Evolutionary conservation across 2,329 filamentous ascomycete genomes (phyloP).

Genomic region (Metarhizium rileyi): DNA sequence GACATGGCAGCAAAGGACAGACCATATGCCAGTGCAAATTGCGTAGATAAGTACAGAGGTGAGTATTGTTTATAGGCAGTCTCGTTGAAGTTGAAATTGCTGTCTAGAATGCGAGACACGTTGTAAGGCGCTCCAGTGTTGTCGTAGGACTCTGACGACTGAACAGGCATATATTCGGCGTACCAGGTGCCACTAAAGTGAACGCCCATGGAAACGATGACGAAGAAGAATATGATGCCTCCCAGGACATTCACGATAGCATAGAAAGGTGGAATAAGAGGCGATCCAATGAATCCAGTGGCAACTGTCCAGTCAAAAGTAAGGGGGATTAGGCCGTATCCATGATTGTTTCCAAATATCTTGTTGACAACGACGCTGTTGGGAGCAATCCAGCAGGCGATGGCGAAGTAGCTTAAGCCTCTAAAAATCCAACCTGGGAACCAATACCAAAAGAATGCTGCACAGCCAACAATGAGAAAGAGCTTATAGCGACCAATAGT

Average conservation of each 20-base stretch:
- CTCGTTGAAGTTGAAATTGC: slow-evolving; percentile 47
- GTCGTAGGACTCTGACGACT: slow-evolving; percentile 52
- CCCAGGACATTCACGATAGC: slow-evolving; percentile 46
- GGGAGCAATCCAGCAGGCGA: slow-evolving; percentile 52
- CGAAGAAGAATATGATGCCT: slow-evolving; percentile 45
- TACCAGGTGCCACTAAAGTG: slow-evolving; percentile 50
- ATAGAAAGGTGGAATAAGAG: slow-evolving; percentile 42
- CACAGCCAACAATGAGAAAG: slow-evolving; percentile 47
- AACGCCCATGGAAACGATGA: slow-evolving; percentile 46
- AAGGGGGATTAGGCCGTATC: slow-evolving; percentile 50
- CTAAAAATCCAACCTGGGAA: slow-evolving; percentile 54
- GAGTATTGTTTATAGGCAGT: slow-evolving; percentile 54
- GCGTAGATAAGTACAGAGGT: slow-evolving; percentile 53
- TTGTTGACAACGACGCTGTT: slow-evolving; percentile 51
- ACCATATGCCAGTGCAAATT: slow-evolving; percentile 51
- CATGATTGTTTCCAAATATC: slow-evolving; percentile 49
- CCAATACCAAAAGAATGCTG: slow-evolving; percentile 47
- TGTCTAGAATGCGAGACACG: slow-evolving; percentile 47
- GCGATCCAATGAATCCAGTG: slow-evolving; percentile 39
- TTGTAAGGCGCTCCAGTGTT: slow-evolving; percentile 53
- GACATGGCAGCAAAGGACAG: slow-evolving; percentile 59
- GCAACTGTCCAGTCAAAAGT: slow-evolving; percentile 45
- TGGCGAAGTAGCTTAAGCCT: slow-evolving; percentile 52
- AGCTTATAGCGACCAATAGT: slow-evolving; percentile 52
- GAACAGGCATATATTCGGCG: slow-evolving; percentile 51